Evolutionary conservation across 305 asterid genomes (phyloP).

Genomic region (Salvia sclarea): DNA sequence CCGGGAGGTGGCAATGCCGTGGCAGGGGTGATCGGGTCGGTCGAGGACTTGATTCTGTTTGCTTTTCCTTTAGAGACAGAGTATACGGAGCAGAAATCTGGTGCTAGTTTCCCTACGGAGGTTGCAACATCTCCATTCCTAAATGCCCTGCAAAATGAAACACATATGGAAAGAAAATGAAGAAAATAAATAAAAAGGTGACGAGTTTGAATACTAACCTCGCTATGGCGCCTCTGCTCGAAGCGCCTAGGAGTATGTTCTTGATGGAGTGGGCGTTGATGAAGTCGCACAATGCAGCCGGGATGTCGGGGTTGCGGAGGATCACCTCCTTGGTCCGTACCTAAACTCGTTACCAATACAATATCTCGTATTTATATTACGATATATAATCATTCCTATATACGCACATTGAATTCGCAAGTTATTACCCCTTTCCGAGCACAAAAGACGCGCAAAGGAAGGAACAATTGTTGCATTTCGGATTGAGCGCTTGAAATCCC

Average conservation of each 20-base stretch:
- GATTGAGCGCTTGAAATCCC: slow-evolving; percentile 38
- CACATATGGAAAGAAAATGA: no score
- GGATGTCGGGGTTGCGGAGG: slow-evolving; percentile 51
- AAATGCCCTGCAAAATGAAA: slow-evolving; percentile 72
- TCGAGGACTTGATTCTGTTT: slow-evolving; percentile 39
- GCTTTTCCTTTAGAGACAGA: slow-evolving; percentile 50
- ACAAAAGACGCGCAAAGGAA: slow-evolving; percentile 73
- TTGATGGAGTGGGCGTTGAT: slow-evolving; percentile 42
- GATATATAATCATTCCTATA: background rate
- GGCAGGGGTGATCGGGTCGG: slow-evolving; percentile 17
- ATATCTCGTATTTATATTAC: background rate
- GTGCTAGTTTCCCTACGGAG: slow-evolving; percentile 46
- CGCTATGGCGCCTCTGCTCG: slow-evolving; percentile 50
- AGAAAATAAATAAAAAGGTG: background rate
- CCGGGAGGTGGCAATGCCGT: slow-evolving; percentile 16
- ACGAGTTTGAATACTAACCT: slow-evolving; percentile 36
- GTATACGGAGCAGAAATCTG: slow-evolving; percentile 61
- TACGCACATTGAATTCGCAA: no score
- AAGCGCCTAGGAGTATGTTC: slow-evolving; percentile 56
- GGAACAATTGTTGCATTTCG: slow-evolving; percentile 62
- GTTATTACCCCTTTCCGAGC: slow-evolving; percentile 68
- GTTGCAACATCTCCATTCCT: slow-evolving; percentile 51
- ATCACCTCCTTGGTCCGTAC: slow-evolving; percentile 64
- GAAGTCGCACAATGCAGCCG: slow-evolving; percentile 52
- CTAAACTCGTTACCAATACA: slow-evolving; percentile 36